Conservation (phyloP, 164 flowering plant genomes). For the Brasenia schreberi region DNA sequence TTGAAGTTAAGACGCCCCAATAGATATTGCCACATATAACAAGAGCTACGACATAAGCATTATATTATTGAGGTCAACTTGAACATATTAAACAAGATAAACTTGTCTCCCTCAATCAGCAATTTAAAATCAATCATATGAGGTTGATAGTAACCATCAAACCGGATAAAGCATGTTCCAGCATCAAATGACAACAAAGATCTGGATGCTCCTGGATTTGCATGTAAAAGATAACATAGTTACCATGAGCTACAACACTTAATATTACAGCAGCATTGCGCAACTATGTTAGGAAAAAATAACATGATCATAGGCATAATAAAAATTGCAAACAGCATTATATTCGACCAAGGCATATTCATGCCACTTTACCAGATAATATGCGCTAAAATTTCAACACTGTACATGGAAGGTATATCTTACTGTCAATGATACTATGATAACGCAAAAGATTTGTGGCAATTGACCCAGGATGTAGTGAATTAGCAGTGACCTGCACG, state of each 20-base stretch:
- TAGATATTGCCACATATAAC: too few relatives aligned
- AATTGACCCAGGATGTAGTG: constrained; percentile 45
- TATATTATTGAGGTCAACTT: too few relatives aligned
- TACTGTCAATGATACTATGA: constrained; percentile 24
- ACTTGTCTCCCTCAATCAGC: background rate
- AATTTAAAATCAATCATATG: background rate
- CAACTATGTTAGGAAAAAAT: too few relatives aligned
- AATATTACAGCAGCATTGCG: too few relatives aligned
- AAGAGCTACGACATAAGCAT: too few relatives aligned
- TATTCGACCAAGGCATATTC: too few relatives aligned
- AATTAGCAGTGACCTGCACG: constrained; percentile 33
- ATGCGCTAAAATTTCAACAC: background rate
- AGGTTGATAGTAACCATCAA: background rate
- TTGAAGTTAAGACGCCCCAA: too few relatives aligned
- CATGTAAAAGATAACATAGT: too few relatives aligned
- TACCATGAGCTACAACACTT: too few relatives aligned
- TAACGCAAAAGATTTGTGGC: constrained; percentile 33
- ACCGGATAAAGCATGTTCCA: background rate
- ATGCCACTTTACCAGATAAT: background rate
- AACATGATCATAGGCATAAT: too few relatives aligned
- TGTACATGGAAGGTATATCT: background rate
- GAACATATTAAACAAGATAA: background rate
- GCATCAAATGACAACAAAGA: background rate
- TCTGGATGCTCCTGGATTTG: background rate
- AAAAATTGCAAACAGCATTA: too few relatives aligned